Base-by-base conservation (phyloP, 495 filamentous ascomycete species). In the Daldinia loculata region DNA sequence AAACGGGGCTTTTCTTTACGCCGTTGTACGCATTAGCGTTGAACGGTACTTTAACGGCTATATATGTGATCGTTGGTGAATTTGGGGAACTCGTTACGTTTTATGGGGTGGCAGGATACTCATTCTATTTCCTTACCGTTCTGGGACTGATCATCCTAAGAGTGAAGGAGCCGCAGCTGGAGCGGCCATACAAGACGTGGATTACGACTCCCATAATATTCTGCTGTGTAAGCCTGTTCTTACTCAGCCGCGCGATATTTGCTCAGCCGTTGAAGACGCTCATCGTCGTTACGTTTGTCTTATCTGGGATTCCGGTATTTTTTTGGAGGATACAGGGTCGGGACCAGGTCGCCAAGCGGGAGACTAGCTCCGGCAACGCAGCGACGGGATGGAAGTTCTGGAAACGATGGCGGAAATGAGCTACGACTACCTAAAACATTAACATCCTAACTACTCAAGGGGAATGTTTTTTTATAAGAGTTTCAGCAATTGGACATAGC, bases 151-250 rank as follows among this genome's bases (percentile, higher is more conserved):
- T 99, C 61, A 88, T 98, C 32, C 83, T 99, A 67, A 84, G 95
- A 26, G 91, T 98, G n/a, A 87, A 86, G 41, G 95, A 98, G 77
- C 96, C 96, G 7, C 81, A 88, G 63, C 84, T 98, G 24, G 93
- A 98, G 77, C 80, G 95, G 24, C 93, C 95, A 2, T 99, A 98
- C 79, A 88, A 86, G 76, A 95, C 93, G 15, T 99, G 96, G 96
- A 96, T 99, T 65, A 91, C 90, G 1, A 98, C 95, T 38, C 95
- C 95, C 2, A 95, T 99, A 51, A 93, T 97, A 56, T 99, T 99
- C 77, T 99, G 95, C 86, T 99, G 95, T 74, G 95, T 99, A 14
- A 97, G 92, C 76, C 76, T 99, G 67, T 99, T 99, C 77, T 78
- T 99, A 70, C 84, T 99, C 27, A 93, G 89, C 69, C 86, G 95